A percentile compares a stretch with the other conserved stretches of the same genome.
Evolutionary conservation across 2,329 filamentous ascomycete species (phyloP).

Genomic region (Alternaria angustiovoidea): DNA sequence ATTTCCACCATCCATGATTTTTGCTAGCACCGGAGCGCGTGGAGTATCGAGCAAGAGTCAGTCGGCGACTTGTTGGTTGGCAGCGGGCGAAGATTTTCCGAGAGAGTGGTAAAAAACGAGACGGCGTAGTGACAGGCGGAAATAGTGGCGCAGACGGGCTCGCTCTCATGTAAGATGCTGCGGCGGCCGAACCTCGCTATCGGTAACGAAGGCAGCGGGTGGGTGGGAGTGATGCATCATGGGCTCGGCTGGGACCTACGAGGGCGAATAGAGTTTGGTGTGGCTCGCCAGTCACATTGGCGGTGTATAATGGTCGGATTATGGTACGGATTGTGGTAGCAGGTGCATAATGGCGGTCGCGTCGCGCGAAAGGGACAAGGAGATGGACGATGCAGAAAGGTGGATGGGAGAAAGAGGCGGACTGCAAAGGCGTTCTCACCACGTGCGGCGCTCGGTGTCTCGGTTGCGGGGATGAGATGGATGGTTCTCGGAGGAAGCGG

Average conservation of each 20-base stretch:
- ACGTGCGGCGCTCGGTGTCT: conserved; percentile 2
- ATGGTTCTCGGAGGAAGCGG: neutral
- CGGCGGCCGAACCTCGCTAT: conserved; percentile 20
- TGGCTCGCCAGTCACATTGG: conserved; percentile 15
- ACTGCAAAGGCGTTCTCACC: neutral
- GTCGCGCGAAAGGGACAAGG: neutral
- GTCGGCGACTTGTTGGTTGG: conserved; percentile 1
- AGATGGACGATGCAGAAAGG: neutral
- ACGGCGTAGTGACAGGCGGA: conserved; percentile 14
- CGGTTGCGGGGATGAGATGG: conserved; percentile 1
- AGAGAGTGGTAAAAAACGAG: conserved; percentile 8
- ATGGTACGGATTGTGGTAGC: neutral
- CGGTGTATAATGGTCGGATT: conserved; percentile 3
- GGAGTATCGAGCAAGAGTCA: neutral
- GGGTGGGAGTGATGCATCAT: conserved; percentile 6
- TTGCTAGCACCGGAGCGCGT: neutral
- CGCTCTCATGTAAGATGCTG: conserved; percentile 4
- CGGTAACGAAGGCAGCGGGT: conserved; percentile 13
- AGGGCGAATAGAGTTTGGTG: conserved; percentile 9
- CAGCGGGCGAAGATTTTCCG: conserved; percentile 17
- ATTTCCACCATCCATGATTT: conserved; percentile 1
- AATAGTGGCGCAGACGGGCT: conserved; percentile 17
- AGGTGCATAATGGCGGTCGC: neutral
- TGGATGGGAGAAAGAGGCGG: neutral
- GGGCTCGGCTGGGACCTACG: conserved; percentile 6